Evolutionary conservation across 495 filamentous ascomycete species (phyloP).

Genomic region (Tuber melanosporum): DNA sequence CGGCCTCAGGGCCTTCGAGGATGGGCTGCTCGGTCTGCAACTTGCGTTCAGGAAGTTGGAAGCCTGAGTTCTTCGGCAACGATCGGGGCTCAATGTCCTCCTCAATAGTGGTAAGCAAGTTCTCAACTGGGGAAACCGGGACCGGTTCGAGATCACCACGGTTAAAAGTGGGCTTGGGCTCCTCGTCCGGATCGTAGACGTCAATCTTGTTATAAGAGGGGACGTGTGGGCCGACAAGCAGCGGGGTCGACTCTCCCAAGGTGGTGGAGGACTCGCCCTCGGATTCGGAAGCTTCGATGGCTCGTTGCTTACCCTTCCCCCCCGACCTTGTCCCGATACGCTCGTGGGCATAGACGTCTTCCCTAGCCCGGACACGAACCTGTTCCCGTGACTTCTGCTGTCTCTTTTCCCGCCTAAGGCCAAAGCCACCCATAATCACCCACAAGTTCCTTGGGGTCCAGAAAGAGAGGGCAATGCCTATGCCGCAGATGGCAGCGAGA

Average conservation of each 20-base stretch:
- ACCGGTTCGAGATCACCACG: not conserved
- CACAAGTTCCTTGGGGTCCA: constrained; percentile 34
- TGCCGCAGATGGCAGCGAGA: constrained; percentile 33
- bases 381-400: constrained; percentile 18
- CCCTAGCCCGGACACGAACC: constrained; percentile 14
- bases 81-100: constrained; percentile 5
- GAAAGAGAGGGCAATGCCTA: constrained; percentile 35
- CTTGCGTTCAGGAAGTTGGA: constrained; percentile 1
- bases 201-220: not conserved
- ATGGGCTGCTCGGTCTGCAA: constrained; percentile 5
- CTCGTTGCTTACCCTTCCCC: constrained; percentile 31
- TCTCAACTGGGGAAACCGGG: not conserved
- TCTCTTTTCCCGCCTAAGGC: constrained; percentile 32
- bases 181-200: not conserved
- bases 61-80: not conserved
- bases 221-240: constrained; percentile 20
- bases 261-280: constrained; percentile 28
- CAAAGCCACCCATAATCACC: constrained; percentile 36
- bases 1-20: constrained; percentile 3
- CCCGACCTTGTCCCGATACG: constrained; percentile 18
- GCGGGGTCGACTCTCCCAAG: constrained; percentile 19
- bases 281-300: constrained; percentile 14
- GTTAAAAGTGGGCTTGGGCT: not conserved
- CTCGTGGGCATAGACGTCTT: constrained; percentile 13
- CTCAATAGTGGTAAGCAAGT: not conserved